Conservation (phyloP, 306 rosid species). For the Vigna nakashimae region DNA sequence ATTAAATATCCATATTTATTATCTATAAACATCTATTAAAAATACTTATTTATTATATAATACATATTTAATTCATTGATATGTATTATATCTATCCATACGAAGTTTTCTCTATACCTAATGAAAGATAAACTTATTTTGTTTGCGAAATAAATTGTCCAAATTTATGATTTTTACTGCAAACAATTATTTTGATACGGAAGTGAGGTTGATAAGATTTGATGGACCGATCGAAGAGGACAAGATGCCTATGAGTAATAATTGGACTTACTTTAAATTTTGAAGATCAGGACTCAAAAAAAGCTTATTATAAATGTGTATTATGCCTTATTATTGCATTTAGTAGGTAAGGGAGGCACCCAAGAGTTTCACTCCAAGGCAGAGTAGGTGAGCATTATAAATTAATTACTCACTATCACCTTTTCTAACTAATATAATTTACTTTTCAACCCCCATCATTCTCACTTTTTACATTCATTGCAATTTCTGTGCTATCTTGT, state of each 20-base stretch:
- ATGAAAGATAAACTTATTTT: too few species aligned
- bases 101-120: too few species aligned
- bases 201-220: not conserved
- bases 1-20: too few species aligned
- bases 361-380: slow-evolving; percentile 5
- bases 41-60: too few species aligned
- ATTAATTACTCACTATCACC: not conserved
- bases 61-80: too few species aligned
- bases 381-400: slow-evolving; percentile 15
- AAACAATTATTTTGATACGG: not conserved
- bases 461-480: not conserved
- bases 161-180: not conserved
- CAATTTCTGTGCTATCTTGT: not conserved
- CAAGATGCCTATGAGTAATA: slow-evolving; percentile 12
- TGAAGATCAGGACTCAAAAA: not conserved
- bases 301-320: not conserved
- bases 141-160: not conserved
- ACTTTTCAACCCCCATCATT: not conserved
- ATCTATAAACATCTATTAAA: too few species aligned
- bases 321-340: slow-evolving; percentile 10
- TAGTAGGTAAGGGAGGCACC: slow-evolving; percentile 18
- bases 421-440: not conserved
- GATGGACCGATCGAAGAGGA: slow-evolving; percentile 17
- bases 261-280: not conserved
- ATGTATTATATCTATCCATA: too few species aligned